Evolutionary conservation across 441 rosid species (phyloP).

Genomic region (Corymbia citriodora): DNA sequence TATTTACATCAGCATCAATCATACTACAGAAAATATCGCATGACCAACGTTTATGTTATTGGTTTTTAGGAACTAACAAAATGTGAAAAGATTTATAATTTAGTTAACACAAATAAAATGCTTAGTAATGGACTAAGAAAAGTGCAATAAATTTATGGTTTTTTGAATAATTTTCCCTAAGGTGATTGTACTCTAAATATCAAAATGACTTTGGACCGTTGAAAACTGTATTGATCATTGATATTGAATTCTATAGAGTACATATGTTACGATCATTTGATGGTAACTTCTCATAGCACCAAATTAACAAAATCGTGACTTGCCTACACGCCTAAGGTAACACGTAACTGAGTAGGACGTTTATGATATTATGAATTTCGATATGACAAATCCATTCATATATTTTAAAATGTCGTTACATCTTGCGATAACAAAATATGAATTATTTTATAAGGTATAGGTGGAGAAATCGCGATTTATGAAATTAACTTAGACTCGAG

Average conservation of each 20-base stretch:
- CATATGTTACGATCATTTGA: accelerated
- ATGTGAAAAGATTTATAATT: too few relatives aligned
- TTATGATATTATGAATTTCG: neutral
- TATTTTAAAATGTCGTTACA: neutral
- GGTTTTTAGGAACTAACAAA: too few relatives aligned
- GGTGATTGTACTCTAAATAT: neutral
- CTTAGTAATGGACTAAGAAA: neutral
- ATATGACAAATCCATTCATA: accelerated
- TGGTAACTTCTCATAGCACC: neutral
- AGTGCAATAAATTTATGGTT: neutral
- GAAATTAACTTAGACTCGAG: neutral
- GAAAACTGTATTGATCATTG: neutral
- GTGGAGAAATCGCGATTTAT: neutral
- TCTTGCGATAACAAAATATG: neutral
- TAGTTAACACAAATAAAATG: neutral
- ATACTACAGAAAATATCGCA: too few relatives aligned
- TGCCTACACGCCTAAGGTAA: neutral
- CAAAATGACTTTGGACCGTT: neutral
- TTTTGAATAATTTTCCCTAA: neutral
- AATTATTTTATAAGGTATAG: neutral
- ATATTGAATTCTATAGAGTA: neutral
- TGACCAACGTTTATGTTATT: too few relatives aligned
- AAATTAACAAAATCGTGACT: neutral
- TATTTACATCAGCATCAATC: neutral
- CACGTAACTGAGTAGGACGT: too few relatives aligned